Percentiles rank a stretch among this genome's conserved stretches.
phyloP scores from a whole-genome alignment of 1,284 basidiomycete genomes.

The Wolfiporia cocos region DNA sequence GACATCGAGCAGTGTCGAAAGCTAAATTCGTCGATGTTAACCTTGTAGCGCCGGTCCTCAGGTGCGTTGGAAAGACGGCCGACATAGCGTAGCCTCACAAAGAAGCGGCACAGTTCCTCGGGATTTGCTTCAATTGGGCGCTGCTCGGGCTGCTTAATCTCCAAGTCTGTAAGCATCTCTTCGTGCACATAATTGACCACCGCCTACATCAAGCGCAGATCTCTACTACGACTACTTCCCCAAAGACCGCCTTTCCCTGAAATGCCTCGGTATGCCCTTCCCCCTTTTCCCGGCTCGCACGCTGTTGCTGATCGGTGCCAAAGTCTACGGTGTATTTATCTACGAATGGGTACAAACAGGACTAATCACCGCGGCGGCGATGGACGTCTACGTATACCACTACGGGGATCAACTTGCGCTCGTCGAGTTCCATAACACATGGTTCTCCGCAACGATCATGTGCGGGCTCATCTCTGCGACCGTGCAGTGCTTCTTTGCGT shows the following conservation, averaged over 20 bases:
- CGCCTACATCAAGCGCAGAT: not conserved
- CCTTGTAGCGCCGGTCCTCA: too few species aligned
- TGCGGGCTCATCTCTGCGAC: slow-evolving; percentile 10
- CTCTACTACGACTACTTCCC: slow-evolving; percentile 8
- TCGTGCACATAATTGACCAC: not conserved
- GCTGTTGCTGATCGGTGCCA: not conserved
- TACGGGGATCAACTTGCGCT: slow-evolving; percentile 10
- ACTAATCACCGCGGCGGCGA: slow-evolving; percentile 11
- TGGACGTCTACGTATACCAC: slow-evolving; percentile 12
- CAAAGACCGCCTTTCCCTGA: slow-evolving; percentile 2
- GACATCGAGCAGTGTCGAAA: too few species aligned
- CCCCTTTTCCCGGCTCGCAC: not conserved
- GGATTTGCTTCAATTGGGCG: slow-evolving; percentile 9
- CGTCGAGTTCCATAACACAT: slow-evolving; percentile 9
- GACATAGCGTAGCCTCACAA: not conserved
- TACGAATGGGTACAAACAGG: slow-evolving; percentile 12
- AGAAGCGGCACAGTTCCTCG: not conserved
- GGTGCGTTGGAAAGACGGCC: not conserved
- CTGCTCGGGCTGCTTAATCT: slow-evolving; percentile 6
- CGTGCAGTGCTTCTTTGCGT: slow-evolving; percentile 14
- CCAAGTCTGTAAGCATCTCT: slow-evolving; percentile 1
- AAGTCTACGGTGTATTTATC: slow-evolving; percentile 13
- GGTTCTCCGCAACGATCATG: slow-evolving; percentile 17
- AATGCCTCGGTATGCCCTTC: slow-evolving; percentile 3
- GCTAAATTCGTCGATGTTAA: too few species aligned